Conservation (phyloP, 2,329 filamentous ascomycete genomes). For the Claviceps sp. region DNA sequence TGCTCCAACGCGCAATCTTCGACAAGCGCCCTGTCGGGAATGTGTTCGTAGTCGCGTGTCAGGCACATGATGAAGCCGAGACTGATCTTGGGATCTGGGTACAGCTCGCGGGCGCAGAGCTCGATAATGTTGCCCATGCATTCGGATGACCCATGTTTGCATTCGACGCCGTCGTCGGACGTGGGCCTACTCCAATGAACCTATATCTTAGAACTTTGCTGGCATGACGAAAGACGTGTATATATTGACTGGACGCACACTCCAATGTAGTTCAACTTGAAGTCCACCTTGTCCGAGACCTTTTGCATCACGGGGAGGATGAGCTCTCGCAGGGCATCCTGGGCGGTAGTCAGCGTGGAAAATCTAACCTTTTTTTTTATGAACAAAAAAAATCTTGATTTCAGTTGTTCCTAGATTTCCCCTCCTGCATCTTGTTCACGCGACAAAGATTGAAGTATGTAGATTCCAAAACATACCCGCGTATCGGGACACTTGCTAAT, state of each 20-base stretch:
- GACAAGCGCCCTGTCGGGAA: constrained; percentile 66
- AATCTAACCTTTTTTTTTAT: no score
- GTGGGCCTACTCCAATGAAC: constrained; percentile 38
- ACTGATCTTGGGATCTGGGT: constrained; percentile 73
- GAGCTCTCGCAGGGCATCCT: constrained; percentile 67
- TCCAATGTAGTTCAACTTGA: constrained; percentile 82
- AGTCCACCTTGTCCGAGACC: constrained; percentile 74
- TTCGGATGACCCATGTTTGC: constrained; percentile 79
- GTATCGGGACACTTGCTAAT: constrained; percentile 98
- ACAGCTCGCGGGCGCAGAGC: constrained; percentile 73
- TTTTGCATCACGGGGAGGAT: constrained; percentile 79
- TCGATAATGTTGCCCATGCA: constrained; percentile 90
- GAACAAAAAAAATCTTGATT: no score
- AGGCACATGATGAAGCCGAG: constrained; percentile 92
- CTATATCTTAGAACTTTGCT: not conserved
- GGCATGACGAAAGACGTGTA: not conserved
- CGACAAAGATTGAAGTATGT: not conserved
- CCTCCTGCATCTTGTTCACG: not conserved
- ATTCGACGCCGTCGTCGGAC: constrained; percentile 69
- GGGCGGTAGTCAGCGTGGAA: not conserved
- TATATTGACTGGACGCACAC: constrained; percentile 33
- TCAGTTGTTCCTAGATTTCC: not conserved
- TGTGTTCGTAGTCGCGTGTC: constrained; percentile 57
- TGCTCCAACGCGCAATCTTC: constrained; percentile 85
- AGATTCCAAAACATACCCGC: constrained; percentile 26